These are phyloP conservation scores for Cryphonectria naterciae DNA, from an alignment of 2,329 filamentous ascomycete genomes.

Conservation along the genomic window DNA sequence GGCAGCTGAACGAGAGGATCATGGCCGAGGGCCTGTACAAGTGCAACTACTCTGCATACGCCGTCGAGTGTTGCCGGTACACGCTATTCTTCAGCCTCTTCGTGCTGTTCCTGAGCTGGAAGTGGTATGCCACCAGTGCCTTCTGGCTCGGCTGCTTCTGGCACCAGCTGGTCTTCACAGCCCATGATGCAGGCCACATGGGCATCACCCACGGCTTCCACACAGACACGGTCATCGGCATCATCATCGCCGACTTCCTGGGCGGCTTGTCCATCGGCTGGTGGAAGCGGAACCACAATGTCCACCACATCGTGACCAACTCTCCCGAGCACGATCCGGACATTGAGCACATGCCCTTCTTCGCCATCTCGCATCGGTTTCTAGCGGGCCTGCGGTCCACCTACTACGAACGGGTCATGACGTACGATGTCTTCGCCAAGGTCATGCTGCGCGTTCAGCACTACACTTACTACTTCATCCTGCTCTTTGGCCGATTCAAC, in stretches of 20 bases:
- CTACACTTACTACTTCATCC: slow-evolving; percentile 81
- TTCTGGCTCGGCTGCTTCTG: slow-evolving; percentile 81
- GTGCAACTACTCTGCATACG: slow-evolving; percentile 83
- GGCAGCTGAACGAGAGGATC: slow-evolving; percentile 73
- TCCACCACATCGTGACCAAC: slow-evolving; percentile 96
- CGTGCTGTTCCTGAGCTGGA: slow-evolving; percentile 62
- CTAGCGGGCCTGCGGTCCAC: slow-evolving; percentile 74
- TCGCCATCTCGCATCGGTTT: slow-evolving; percentile 83
- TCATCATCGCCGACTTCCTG: slow-evolving; percentile 85
- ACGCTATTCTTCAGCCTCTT: slow-evolving; percentile 65
- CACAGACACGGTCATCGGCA: slow-evolving; percentile 81
- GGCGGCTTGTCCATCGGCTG: slow-evolving; percentile 90
- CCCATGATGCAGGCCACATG: slow-evolving; percentile 96
- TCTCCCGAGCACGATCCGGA: slow-evolving; percentile 94
- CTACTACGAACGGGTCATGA: slow-evolving; percentile 82
- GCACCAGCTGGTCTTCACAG: slow-evolving; percentile 94
- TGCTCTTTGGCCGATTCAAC: slow-evolving; percentile 84
- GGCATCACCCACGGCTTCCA: slow-evolving; percentile 93
- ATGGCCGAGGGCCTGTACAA: slow-evolving; percentile 76
- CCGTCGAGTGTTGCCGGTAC: slow-evolving; percentile 75
- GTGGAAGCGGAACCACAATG: slow-evolving; percentile 98
- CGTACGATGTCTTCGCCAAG: slow-evolving; percentile 75
- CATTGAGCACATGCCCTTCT: slow-evolving; percentile 88
- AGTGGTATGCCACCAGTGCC: slow-evolving; percentile 72
- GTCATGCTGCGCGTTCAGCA: slow-evolving; percentile 74